Evolutionary conservation across 202 grass and related monocot genomes (phyloP).

Genomic region (Elaeis oleifera): DNA sequence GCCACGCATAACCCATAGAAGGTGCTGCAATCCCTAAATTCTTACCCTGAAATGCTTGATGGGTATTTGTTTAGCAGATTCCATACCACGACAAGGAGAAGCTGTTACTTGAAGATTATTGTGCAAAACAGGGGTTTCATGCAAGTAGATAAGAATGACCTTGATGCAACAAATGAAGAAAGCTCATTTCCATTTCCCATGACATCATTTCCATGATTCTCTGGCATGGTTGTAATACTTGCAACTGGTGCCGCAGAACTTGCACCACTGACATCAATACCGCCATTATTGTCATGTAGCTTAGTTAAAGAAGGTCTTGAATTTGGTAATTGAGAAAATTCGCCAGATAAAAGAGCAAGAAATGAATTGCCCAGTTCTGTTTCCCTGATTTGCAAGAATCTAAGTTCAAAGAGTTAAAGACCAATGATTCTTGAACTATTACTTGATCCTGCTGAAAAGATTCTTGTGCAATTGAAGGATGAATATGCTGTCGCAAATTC

Average conservation of each 20-base stretch:
- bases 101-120: conserved; percentile 14
- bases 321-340: conserved; percentile 32
- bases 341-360: conserved; percentile 39
- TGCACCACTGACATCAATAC: conserved; percentile 16
- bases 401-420: conserved; percentile 10
- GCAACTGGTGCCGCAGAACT: conserved; percentile 11
- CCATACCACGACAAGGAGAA: conserved; percentile 27
- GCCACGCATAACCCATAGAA: conserved; percentile 1
- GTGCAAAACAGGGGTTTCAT: conserved; percentile 5
- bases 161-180: conserved; percentile 16
- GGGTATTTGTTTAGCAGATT: conserved; percentile 5
- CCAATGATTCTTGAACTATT: conserved; percentile 21
- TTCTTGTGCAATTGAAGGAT: conserved; percentile 35
- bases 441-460: conserved; percentile 4
- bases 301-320: conserved; percentile 25
- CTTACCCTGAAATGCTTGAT: neutral
- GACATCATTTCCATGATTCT: conserved; percentile 23
- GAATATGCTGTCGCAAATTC: conserved; percentile 31
- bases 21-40: neutral
- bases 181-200: conserved; percentile 27
- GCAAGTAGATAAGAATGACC: conserved; percentile 12
- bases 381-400: conserved; percentile 18
- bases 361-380: conserved; percentile 27
- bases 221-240: conserved; percentile 15
- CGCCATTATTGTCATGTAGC: conserved; percentile 26